phyloP scores from a whole-genome alignment of 1,284 basidiomycete species.

The Sporisorium graminicola region DNA sequence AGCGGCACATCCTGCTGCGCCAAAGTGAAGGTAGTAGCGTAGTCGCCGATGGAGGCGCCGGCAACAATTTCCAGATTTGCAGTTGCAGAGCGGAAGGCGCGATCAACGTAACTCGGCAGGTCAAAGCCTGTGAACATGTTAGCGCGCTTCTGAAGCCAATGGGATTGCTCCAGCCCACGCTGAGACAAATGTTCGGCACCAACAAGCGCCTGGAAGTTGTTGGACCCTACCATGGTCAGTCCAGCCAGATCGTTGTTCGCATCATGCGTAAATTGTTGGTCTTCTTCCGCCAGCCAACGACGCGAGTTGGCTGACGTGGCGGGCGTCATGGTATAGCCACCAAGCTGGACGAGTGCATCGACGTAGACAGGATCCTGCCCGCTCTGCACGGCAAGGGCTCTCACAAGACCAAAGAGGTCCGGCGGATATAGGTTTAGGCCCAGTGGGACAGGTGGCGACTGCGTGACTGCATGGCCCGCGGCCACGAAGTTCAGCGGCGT shows the following conservation, averaged over 20 bases:
- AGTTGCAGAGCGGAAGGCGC: slow-evolving; percentile 77
- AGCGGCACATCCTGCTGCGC: slow-evolving; percentile 76
- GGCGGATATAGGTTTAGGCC: slow-evolving; percentile 80
- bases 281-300: too few species aligned
- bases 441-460: slow-evolving; percentile 76
- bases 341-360: slow-evolving; percentile 78
- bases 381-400: slow-evolving; percentile 77
- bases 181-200: slow-evolving; percentile 52
- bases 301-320: slow-evolving; percentile 59
- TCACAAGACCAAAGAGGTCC: slow-evolving; percentile 79
- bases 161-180: too few species aligned
- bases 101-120: slow-evolving; percentile 77
- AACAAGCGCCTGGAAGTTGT: slow-evolving; percentile 69
- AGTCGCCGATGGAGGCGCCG: slow-evolving; percentile 78
- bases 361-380: slow-evolving; percentile 77
- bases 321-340: slow-evolving; percentile 77
- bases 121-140: slow-evolving; percentile 75
- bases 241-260: slow-evolving; percentile 60
- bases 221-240: too few species aligned
- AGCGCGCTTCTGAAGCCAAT: slow-evolving; percentile 59
- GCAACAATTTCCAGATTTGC: slow-evolving; percentile 77
- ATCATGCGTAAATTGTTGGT: slow-evolving; percentile 40
- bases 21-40: slow-evolving; percentile 77
- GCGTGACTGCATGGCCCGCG: slow-evolving; percentile 74
- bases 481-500: slow-evolving; percentile 75